Percentiles rank a stretch among this genome's conserved stretches.
These are phyloP conservation scores for Apophysomyces sp. DNA, from an alignment of 371 early-diverging fungal genomes.

Conservation along the genomic window DNA sequence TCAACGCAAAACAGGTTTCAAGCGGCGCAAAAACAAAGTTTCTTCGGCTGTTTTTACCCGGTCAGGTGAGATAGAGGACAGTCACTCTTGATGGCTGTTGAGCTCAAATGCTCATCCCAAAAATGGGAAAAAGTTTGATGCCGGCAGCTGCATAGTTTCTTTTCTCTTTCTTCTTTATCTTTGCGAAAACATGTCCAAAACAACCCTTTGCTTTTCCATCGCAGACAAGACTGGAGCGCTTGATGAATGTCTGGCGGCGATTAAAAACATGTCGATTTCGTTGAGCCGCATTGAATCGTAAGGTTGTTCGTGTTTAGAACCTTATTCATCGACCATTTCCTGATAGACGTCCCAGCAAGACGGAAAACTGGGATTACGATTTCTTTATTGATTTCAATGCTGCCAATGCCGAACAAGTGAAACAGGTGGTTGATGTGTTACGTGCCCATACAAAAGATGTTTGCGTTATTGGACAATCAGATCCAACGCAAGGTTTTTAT, in stretches of 20 bases:
- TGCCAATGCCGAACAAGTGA: constrained; percentile 50
- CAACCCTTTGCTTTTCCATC: constrained; percentile 81
- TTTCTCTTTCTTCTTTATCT: constrained; percentile 9
- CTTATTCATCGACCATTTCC: no score
- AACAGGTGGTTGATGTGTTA: constrained; percentile 57
- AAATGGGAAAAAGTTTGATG: no score
- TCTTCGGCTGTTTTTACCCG: no score
- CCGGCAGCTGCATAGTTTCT: no score
- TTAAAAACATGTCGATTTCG: constrained; percentile 76
- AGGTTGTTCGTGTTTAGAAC: no score
- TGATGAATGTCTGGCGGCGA: constrained; percentile 77
- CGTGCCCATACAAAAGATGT: constrained; percentile 65
- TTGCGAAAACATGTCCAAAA: constrained; percentile 20
- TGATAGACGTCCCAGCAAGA: constrained; percentile 75
- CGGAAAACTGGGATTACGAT: constrained; percentile 83
- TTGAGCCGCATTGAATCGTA: constrained; percentile 93
- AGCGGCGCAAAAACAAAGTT: no score
- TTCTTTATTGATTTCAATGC: constrained; percentile 91
- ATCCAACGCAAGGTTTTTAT: constrained; percentile 5
- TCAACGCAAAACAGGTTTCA: no score
- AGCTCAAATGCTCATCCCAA: no score
- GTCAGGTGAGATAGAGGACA: no score
- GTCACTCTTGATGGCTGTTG: no score
- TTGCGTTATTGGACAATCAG: constrained; percentile 41
- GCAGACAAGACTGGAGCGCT: constrained; percentile 84